Conservation (phyloP, 2,329 filamentous ascomycete species). For the Esteya vermicola region DNA sequence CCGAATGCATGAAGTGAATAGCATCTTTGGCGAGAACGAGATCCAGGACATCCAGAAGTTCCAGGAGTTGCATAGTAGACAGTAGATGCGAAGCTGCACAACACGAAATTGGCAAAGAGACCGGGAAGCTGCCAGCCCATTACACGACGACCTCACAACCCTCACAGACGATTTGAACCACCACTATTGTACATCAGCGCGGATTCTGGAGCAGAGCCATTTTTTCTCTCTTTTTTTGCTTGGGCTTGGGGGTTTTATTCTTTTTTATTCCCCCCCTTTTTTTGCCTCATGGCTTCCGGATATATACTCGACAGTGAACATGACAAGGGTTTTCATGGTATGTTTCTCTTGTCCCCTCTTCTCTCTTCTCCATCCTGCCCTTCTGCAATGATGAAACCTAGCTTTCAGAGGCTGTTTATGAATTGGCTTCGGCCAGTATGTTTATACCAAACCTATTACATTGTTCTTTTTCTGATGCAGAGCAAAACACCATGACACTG, state of each 20-base stretch:
- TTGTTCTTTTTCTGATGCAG: slow-evolving; percentile 6
- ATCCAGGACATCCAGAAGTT: no score
- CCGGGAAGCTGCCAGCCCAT: no score
- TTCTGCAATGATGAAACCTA: slow-evolving; percentile 7
- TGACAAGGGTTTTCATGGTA: background rate
- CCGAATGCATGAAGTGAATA: slow-evolving; percentile 13
- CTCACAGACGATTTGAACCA: no score
- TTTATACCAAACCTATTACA: slow-evolving; percentile 8
- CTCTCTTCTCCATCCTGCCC: background rate
- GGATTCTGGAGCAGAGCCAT: no score
- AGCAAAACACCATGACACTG: no score
- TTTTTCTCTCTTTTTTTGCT: background rate
- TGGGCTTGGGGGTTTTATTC: background rate
- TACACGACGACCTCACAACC: no score
- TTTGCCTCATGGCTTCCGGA: no score
- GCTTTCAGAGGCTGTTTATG: slow-evolving; percentile 12
- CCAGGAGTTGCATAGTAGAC: no score
- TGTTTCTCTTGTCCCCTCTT: background rate
- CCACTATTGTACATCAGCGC: no score
- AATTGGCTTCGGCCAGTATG: slow-evolving; percentile 7
- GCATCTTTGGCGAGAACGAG: no score
- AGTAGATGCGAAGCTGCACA: slow-evolving; percentile 1
- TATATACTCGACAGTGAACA: background rate
- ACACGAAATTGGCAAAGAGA: no score
- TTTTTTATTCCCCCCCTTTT: no score